Evolutionary conservation across 1,284 basidiomycete genomes (phyloP), one percentile per base, ranked within the genome.

Genomic region (Exobasidium cylindrosporum): DNA sequence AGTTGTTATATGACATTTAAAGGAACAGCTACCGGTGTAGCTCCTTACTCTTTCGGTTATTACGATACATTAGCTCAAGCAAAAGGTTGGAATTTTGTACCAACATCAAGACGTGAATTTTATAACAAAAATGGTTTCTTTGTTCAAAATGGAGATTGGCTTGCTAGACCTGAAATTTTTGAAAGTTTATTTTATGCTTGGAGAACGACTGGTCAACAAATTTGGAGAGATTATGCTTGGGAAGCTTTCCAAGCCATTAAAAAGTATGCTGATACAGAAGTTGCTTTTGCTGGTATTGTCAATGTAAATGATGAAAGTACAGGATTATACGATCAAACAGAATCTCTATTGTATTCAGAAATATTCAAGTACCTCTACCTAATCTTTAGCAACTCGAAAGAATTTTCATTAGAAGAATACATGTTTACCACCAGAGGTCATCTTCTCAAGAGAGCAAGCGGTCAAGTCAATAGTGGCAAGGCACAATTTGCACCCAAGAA

Each of bases 221-320:
- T 58, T 24, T 72, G 94, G 78, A 87, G 94, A 28, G 86, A 89
- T 43, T 85, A 87, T 72, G 92, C 90, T 17, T 96, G 93, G 92
- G 77, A 83, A 55, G 92, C 95, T 62, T 96, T 95, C 83, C 83
- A 89, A 76, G 86, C 91, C 1, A 94, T 96, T 70, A 85, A 93
- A 73, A 86, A 87, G 76, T 86, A 93, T 77, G 92, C 91, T 77
- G 83, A 84, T 29, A 62, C 61, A 6, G 35, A 31, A 13, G 61
- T 57, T 10, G 35, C 35, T 7, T 58, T 64, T 26, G 67, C 70
- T 3, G 64, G 63, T 11, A 49, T 76, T 49, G 60, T 49, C n/a
- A 60, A 64, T 29, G 70, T 74, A 45, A 66, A 71, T 45, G 60
- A 61, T 31, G 24, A 52, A 29, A 40, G 32, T 23, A 35, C 60